Conservation (phyloP, 176 grass and related monocot genomes). For the Oropetium thomaeum region DNA sequence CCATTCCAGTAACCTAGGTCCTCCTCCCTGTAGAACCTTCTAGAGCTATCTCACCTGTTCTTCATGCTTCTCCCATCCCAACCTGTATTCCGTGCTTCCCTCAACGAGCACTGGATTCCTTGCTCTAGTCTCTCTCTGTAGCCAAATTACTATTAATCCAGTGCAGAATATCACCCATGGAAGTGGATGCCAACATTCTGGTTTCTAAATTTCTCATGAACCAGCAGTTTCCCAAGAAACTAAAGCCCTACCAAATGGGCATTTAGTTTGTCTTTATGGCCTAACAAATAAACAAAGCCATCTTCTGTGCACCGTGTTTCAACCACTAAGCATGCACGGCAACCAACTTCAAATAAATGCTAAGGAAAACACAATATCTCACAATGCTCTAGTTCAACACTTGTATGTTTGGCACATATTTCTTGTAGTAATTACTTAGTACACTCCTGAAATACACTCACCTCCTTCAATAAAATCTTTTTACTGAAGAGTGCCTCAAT, state of each 20-base stretch:
- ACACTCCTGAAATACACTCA: conserved; percentile 46
- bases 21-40: too few relatives aligned
- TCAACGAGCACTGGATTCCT: too few relatives aligned
- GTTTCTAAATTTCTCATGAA: not conserved
- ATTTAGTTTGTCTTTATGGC: not conserved
- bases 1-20: too few relatives aligned
- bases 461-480: conserved; percentile 78
- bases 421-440: not conserved
- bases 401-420: not conserved
- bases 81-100: too few relatives aligned
- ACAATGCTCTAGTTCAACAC: conserved; percentile 9
- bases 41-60: too few relatives aligned
- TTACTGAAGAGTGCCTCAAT: conserved; percentile 89
- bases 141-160: too few relatives aligned
- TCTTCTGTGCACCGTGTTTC: not conserved
- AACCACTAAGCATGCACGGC: not conserved
- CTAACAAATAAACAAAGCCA: conserved; percentile 17
- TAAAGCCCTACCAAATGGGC: too few relatives aligned
- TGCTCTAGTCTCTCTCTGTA: too few relatives aligned
- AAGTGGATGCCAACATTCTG: too few relatives aligned
- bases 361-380: not conserved
- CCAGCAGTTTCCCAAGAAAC: not conserved
- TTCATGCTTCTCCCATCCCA: too few relatives aligned
- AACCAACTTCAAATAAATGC: not conserved
- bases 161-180: too few relatives aligned